Conservation (phyloP, 139 green algal species). For the Ostreobium quekettii region DNA sequence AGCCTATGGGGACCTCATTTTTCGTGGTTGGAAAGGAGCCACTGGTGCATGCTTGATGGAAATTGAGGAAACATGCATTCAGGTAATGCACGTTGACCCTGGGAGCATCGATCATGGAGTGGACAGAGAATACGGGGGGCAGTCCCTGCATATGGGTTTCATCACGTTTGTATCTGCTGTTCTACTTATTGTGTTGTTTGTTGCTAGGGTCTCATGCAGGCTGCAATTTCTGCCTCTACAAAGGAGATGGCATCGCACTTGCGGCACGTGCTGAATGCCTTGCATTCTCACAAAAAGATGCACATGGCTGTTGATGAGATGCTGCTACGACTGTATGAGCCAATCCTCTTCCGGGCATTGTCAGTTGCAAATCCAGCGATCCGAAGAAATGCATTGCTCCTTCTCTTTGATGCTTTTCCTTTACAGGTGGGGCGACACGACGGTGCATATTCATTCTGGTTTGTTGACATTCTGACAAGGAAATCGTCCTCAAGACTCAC, state of each 20-base stretch:
- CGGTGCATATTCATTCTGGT: too few relatives aligned
- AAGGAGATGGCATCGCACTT: constrained; percentile 46
- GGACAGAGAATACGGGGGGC: too few relatives aligned
- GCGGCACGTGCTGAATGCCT: constrained; percentile 39
- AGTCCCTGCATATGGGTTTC: too few relatives aligned
- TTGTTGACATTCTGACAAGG: too few relatives aligned
- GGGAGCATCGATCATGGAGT: too few relatives aligned
- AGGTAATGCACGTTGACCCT: constrained; percentile 32
- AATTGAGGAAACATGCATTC: constrained; percentile 50
- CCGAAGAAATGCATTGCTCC: constrained; percentile 57
- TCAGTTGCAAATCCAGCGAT: constrained; percentile 59
- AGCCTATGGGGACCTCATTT: constrained; percentile 70
- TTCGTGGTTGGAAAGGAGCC: constrained; percentile 57
- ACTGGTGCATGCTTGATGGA: constrained; percentile 41
- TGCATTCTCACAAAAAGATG: constrained; percentile 50
- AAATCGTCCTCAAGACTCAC: too few relatives aligned
- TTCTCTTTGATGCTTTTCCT: constrained; percentile 70
- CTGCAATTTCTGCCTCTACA: constrained; percentile 46
- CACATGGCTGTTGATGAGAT: constrained; percentile 41
- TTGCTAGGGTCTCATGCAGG: constrained; percentile 59
- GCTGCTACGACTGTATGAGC: constrained; percentile 70
- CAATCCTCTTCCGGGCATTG: constrained; percentile 63
- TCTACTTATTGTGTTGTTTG: too few relatives aligned
- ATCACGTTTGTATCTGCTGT: too few relatives aligned
- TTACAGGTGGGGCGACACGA: too few relatives aligned